Conservation (phyloP, 129 eudicot genomes). For the Lactuca saligna region DNA sequence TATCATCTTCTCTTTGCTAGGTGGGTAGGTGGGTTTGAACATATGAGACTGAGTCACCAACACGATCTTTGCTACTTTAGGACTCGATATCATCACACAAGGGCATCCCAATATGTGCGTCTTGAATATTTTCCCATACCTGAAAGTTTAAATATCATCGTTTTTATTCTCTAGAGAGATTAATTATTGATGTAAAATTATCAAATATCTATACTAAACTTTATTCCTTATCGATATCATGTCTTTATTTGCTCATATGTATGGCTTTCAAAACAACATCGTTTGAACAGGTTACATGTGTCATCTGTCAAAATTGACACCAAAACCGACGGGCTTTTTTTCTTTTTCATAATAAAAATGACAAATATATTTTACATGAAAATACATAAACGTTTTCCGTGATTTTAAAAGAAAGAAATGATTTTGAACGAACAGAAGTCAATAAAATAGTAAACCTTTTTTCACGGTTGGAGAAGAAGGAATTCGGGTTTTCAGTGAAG, state of each 20-base stretch:
- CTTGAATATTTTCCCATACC: slow-evolving; percentile 88
- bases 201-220: background rate
- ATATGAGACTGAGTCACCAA: slow-evolving; percentile 68
- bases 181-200: too few species aligned
- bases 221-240: too few species aligned
- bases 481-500: slow-evolving; percentile 81
- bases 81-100: slow-evolving; percentile 98
- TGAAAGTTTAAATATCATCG: slow-evolving; percentile 13
- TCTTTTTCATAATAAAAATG: too few species aligned
- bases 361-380: background rate
- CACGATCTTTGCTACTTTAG: slow-evolving; percentile 71
- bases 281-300: background rate
- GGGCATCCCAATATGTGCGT: slow-evolving; percentile 93
- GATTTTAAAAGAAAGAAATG: background rate
- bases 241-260: background rate
- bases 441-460: slow-evolving; percentile 46
- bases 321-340: background rate
- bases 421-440: background rate
- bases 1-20: slow-evolving; percentile 76
- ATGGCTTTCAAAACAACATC: background rate
- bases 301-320: background rate
- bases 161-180: background rate
- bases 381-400: background rate
- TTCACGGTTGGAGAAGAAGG: slow-evolving; percentile 71
- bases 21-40: slow-evolving; percentile 90